phyloP scores from a whole-genome alignment of 2,329 filamentous ascomycete species.

The Aspergillus melleus region DNA sequence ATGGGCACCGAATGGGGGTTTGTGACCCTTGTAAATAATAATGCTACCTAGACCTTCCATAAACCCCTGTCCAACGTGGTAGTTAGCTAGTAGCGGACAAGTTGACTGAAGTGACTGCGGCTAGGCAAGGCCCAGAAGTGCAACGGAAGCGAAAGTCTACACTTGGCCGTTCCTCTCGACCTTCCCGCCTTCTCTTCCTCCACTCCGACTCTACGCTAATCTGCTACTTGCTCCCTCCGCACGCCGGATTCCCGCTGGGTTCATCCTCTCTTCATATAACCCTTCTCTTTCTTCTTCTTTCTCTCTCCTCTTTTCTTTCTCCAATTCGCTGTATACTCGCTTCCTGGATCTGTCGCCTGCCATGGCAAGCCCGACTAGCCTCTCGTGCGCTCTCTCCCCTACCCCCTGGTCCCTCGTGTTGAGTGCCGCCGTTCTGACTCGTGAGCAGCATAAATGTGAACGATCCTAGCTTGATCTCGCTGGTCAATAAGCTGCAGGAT shows the following conservation, averaged over 20 bases:
- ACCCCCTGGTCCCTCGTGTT: conserved; percentile 20
- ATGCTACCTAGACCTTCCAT: too few relatives aligned
- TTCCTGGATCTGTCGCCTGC: conserved; percentile 30
- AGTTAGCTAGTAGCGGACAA: background rate
- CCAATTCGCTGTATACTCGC: conserved; percentile 12
- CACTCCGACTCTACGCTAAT: background rate
- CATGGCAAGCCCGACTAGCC: conserved; percentile 48
- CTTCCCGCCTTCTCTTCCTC: conserved; percentile 15
- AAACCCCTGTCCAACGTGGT: background rate
- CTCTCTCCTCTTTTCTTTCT: conserved; percentile 3
- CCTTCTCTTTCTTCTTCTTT: background rate
- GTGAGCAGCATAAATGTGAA: conserved; percentile 66
- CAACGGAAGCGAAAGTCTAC: background rate
- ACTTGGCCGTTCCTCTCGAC: conserved; percentile 20
- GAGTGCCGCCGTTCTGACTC: conserved; percentile 26
- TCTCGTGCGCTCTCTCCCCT: conserved; percentile 44
- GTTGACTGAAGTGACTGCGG: background rate
- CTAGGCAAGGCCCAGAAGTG: background rate
- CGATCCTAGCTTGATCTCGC: conserved; percentile 68
- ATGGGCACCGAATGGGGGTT: too few relatives aligned
- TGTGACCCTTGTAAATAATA: too few relatives aligned
- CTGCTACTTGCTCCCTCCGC: background rate
- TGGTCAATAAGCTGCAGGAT: conserved; percentile 99
- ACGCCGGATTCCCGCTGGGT: conserved; percentile 1
- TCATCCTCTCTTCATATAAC: conserved; percentile 9